These are phyloP conservation scores for Venustampulla echinocandica DNA, from an alignment of 495 filamentous ascomycete genomes.

Conservation along the genomic window DNA sequence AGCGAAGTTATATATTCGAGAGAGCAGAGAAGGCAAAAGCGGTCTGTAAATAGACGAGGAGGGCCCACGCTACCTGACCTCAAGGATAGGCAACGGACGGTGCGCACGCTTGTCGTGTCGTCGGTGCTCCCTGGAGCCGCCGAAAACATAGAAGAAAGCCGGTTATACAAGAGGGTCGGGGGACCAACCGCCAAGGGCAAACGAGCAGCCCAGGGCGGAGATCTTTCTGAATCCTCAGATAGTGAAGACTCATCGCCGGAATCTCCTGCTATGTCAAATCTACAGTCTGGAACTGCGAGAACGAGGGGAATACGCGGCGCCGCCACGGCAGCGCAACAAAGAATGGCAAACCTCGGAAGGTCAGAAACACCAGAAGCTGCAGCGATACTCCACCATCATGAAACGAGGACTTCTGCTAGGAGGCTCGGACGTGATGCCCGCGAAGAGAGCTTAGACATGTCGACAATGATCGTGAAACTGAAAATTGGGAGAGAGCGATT, in stretches of 20 bases:
- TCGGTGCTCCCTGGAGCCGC: conserved; percentile 84
- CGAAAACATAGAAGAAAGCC: conserved; percentile 66
- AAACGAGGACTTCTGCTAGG: conserved; percentile 57
- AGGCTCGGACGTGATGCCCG: conserved; percentile 46
- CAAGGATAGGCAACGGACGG: conserved; percentile 87
- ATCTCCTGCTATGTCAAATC: conserved; percentile 68
- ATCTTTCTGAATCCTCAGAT: conserved; percentile 81
- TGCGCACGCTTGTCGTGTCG: conserved; percentile 84
- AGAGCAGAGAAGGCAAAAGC: conserved; percentile 88
- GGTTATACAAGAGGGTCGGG: conserved; percentile 62
- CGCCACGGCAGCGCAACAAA: conserved; percentile 68
- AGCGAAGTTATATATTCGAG: conserved; percentile 87
- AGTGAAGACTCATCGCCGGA: conserved; percentile 81
- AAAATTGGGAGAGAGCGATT: conserved; percentile 56
- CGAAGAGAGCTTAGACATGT: conserved; percentile 65
- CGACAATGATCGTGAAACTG: conserved; percentile 60
- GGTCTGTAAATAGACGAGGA: conserved; percentile 86
- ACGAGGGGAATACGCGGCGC: conserved; percentile 83
- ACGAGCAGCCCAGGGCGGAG: conserved; percentile 53
- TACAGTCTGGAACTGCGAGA: conserved; percentile 68
- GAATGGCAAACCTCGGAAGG: conserved; percentile 67
- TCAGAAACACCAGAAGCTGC: conserved; percentile 82
- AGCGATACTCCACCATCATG: conserved; percentile 60
- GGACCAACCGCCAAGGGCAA: conserved; percentile 47
- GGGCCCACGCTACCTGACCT: conserved; percentile 92